Evolutionary conservation across 2,329 filamentous ascomycete genomes (phyloP).

Genomic region (Aspergillus fijiensis): DNA sequence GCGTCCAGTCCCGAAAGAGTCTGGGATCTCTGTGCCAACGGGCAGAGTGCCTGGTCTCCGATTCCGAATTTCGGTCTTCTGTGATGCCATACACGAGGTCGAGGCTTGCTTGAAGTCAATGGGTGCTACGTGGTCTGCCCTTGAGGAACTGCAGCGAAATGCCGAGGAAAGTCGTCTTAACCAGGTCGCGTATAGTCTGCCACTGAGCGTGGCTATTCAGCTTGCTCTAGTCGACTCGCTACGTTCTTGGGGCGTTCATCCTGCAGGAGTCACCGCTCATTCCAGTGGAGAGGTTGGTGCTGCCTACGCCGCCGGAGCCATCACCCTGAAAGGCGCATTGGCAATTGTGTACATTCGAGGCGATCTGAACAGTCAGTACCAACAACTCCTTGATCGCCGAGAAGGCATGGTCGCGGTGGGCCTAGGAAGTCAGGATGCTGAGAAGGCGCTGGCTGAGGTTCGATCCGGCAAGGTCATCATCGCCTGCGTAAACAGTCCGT

Average conservation of each 20-base stretch:
- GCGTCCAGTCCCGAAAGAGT: conserved; percentile 22
- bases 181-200: conserved; percentile 11
- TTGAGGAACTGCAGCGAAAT: conserved; percentile 7
- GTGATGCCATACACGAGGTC: conserved; percentile 2
- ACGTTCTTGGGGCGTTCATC: conserved; percentile 43
- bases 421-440: conserved; percentile 2
- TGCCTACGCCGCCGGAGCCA: conserved; percentile 44
- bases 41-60: conserved; percentile 19
- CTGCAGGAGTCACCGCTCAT: conserved; percentile 46
- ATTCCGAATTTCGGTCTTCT: conserved; percentile 25
- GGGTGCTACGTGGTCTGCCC: background rate
- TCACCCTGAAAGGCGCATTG: conserved; percentile 16
- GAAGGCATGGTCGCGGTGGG: conserved; percentile 18
- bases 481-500: conserved; percentile 25
- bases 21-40: conserved; percentile 25
- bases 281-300: conserved; percentile 53
- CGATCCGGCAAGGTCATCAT: conserved; percentile 1
- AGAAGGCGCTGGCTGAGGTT: background rate
- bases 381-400: background rate
- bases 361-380: background rate
- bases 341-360: conserved; percentile 16
- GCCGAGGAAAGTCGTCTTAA: background rate
- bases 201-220: conserved; percentile 47
- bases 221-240: conserved; percentile 49
- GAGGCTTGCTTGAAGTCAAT: conserved; percentile 6